Evolutionary conservation across 1,284 basidiomycete genomes (phyloP), one percentile per base, ranked within the genome.

Genomic region (Heterobasidion irregulare): DNA sequence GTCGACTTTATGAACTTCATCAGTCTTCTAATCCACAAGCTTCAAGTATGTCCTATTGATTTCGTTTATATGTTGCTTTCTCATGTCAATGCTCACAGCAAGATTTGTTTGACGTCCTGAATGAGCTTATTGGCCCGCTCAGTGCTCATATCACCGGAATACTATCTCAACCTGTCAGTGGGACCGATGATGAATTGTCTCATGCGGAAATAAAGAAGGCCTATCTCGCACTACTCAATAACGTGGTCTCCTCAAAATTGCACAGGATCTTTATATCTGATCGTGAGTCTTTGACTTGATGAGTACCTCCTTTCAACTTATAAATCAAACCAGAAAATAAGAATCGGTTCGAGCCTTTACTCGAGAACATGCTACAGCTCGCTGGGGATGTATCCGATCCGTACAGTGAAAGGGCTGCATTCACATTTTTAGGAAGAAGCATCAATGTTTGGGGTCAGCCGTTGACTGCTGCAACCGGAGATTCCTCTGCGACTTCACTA

Each of bases 1-100:
- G 86, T 91, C 47, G 97, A 99, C 66, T 97, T 99, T 66, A 86
- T 99, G 77, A 89, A 87, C 66, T 99, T 99, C 75, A 87, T 99
- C 56, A 86, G 86, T 8, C 75, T 98, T 18, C 75, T 99, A 57
- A 89, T 96, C 58, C 93, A 97, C 70, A 92, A 92, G 66, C 83
- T 99, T 60, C 92, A 94, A 78, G 94, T 93, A 59, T 61, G 79
- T 66, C 26, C 19, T 10, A 18, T 16, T 19, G 16, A 8, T 16
- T n/a, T 32, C 12, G n/a, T 47, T 32, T 60, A 32, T 36, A 26
- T 34, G n/a, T 35, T 41, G n/a, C 8, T 49, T 16, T 44, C 35
- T 50, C 62, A 18, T 57, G 53, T 61, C 18, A 55, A 53, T 46
- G 9, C 8, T 13, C 36, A 52, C 47, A 61, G 53, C 54, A 78